Percentiles rank a stretch among this genome's conserved stretches.
These are phyloP conservation scores for Geosiphon pyriformis DNA, from an alignment of 192 early-diverging fungal species.

Conservation along the genomic window DNA sequence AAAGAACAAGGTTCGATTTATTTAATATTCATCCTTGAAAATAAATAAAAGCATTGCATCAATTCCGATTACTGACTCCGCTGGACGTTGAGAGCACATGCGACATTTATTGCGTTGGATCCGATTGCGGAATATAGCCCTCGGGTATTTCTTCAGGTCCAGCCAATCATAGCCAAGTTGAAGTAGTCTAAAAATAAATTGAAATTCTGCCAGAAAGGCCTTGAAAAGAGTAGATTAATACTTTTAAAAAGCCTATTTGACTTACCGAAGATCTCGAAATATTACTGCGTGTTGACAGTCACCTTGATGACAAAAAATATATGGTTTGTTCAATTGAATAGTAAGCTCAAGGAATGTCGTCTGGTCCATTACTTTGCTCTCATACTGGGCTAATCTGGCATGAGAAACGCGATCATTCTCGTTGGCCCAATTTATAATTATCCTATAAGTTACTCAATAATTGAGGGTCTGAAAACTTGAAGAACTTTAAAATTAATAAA, in stretches of 20 bases:
- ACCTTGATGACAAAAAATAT: slow-evolving; percentile 73
- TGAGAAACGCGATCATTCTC: slow-evolving; percentile 44
- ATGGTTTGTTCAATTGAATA: slow-evolving; percentile 59
- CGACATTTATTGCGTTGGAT: slow-evolving; percentile 52
- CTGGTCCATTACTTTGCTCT: slow-evolving; percentile 54
- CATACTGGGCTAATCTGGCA: slow-evolving; percentile 41
- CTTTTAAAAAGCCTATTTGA: slow-evolving; percentile 10
- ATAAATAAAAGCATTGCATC: neutral
- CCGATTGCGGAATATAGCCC: slow-evolving; percentile 47
- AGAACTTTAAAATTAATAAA: no score
- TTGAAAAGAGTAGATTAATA: neutral
- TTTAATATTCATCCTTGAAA: neutral
- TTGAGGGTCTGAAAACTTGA: no score
- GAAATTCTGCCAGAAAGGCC: neutral
- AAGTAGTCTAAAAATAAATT: neutral
- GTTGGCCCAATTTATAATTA: slow-evolving; percentile 67
- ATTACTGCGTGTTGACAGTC: slow-evolving; percentile 72
- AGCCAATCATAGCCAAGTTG: slow-evolving; percentile 38
- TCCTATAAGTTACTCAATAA: slow-evolving; percentile 34
- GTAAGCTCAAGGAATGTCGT: slow-evolving; percentile 57
- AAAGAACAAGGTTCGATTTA: neutral
- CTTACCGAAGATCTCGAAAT: slow-evolving; percentile 58
- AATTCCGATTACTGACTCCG: slow-evolving; percentile 29
- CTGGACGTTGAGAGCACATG: slow-evolving; percentile 52
- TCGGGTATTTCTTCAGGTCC: slow-evolving; percentile 43